Evolutionary conservation across 2,329 filamentous ascomycete species (phyloP).

Genomic region (Domatiomyces catenatus): DNA sequence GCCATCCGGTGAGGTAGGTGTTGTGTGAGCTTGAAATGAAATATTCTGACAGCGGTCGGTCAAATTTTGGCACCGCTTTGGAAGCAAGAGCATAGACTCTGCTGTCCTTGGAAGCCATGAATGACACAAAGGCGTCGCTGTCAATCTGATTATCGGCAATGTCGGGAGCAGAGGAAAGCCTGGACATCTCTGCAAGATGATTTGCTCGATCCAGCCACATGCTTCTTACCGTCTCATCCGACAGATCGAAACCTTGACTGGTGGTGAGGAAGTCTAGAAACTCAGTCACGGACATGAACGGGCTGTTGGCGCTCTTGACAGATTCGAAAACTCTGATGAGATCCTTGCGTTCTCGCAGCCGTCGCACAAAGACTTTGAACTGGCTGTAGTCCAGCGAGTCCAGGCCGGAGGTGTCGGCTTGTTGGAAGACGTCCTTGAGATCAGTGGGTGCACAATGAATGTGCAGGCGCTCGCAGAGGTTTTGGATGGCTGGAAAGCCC

Average conservation of each 20-base stretch:
- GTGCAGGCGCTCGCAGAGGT: constrained; percentile 74
- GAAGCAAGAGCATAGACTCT: constrained; percentile 44
- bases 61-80: constrained; percentile 48
- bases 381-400: constrained; percentile 61
- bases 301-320: constrained; percentile 42
- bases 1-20: constrained; percentile 83
- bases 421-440: constrained; percentile 57
- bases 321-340: constrained; percentile 57
- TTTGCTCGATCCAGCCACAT: constrained; percentile 13
- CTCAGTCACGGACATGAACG: constrained; percentile 53
- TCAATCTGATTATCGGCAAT: constrained; percentile 44
- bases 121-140: constrained; percentile 62
- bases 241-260: constrained; percentile 61
- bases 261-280: constrained; percentile 63
- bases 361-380: constrained; percentile 68
- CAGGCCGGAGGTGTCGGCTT: constrained; percentile 49
- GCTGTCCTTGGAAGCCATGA: constrained; percentile 60
- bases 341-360: constrained; percentile 73
- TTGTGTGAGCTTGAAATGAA: constrained; percentile 98
- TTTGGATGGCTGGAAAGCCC: constrained; percentile 62
- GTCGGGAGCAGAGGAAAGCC: neutral
- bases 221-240: constrained; percentile 33
- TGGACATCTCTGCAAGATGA: constrained; percentile 5
- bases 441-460: constrained; percentile 73
- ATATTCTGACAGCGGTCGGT: constrained; percentile 86